These are phyloP conservation scores for Hebeloma cylindrosporum DNA, from an alignment of 768 basidiomycete species.

Conservation along the genomic window DNA sequence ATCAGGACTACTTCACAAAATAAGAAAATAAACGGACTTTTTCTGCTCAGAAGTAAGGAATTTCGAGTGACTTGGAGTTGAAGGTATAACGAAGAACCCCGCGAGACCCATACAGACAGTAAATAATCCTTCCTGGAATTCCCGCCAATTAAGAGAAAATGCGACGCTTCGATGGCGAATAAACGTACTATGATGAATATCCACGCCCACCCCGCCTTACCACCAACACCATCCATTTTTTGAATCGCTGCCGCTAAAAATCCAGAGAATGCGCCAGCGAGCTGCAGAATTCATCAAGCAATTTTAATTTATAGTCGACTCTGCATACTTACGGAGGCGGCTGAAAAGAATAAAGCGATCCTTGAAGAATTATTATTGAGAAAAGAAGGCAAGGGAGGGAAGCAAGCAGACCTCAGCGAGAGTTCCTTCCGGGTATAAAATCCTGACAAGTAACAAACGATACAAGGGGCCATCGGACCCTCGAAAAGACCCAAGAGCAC, in stretches of 20 bases:
- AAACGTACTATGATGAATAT: slow-evolving; percentile 50
- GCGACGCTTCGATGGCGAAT: not conserved
- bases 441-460: slow-evolving; percentile 42
- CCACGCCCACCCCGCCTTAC: slow-evolving; percentile 62
- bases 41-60: slow-evolving; percentile 31
- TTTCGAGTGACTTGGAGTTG: slow-evolving; percentile 32
- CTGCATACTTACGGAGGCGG: slow-evolving; percentile 31
- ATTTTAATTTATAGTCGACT: not conserved
- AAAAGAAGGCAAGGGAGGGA: too few species aligned
- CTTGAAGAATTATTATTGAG: too few species aligned
- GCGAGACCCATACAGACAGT: slow-evolving; percentile 46
- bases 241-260: slow-evolving; percentile 60
- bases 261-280: slow-evolving; percentile 64
- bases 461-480: slow-evolving; percentile 44
- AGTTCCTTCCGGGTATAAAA: slow-evolving; percentile 38
- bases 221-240: slow-evolving; percentile 51
- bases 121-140: slow-evolving; percentile 44
- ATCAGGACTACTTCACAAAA: not conserved
- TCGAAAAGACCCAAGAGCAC: slow-evolving; percentile 54
- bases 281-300: slow-evolving; percentile 19
- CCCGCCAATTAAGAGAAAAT: not conserved
- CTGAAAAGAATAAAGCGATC: slow-evolving; percentile 37
- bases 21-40: slow-evolving; percentile 23
- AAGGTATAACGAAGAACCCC: slow-evolving; percentile 40
- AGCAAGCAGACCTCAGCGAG: too few species aligned